Percentiles rank a stretch among this genome's conserved stretches.
Evolutionary conservation across 2,329 filamentous ascomycete species (phyloP).

Genomic region (Davidsoniella virescens): DNA sequence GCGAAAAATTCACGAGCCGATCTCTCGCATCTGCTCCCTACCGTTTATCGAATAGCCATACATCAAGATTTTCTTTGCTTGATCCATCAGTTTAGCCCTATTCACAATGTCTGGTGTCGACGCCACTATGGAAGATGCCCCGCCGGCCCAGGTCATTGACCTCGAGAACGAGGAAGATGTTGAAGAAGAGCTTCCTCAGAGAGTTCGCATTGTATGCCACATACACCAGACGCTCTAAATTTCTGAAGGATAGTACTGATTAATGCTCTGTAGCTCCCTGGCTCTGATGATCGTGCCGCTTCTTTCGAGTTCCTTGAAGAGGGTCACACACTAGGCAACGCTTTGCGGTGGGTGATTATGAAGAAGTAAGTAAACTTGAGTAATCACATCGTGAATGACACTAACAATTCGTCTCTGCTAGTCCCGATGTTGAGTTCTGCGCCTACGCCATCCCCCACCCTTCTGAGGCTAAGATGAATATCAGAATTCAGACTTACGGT

Average conservation of each 20-base stretch:
- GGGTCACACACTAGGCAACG: conserved; percentile 90
- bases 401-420: conserved; percentile 22
- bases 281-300: conserved; percentile 71
- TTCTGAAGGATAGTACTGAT: background rate
- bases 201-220: conserved; percentile 43
- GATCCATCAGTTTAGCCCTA: background rate
- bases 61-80: background rate
- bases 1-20: background rate
- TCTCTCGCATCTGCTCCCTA: background rate
- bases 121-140: conserved; percentile 29
- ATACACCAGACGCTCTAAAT: background rate
- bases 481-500: conserved; percentile 96
- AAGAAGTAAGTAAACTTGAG: conserved; percentile 62
- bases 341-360: conserved; percentile 89
- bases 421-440: conserved; percentile 92
- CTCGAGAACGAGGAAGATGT: conserved; percentile 23
- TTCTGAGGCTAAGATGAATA: conserved; percentile 89
- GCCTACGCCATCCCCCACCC: conserved; percentile 96
- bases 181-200: conserved; percentile 32
- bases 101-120: conserved; percentile 16
- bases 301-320: conserved; percentile 91
- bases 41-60: background rate
- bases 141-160: conserved; percentile 20
- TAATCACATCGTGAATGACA: too few relatives aligned
- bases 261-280: conserved; percentile 50